Evolutionary conservation across 2,329 filamentous ascomycete species (phyloP), one percentile per base, ranked within the genome.

Genomic region (Pyricularia grisea): DNA sequence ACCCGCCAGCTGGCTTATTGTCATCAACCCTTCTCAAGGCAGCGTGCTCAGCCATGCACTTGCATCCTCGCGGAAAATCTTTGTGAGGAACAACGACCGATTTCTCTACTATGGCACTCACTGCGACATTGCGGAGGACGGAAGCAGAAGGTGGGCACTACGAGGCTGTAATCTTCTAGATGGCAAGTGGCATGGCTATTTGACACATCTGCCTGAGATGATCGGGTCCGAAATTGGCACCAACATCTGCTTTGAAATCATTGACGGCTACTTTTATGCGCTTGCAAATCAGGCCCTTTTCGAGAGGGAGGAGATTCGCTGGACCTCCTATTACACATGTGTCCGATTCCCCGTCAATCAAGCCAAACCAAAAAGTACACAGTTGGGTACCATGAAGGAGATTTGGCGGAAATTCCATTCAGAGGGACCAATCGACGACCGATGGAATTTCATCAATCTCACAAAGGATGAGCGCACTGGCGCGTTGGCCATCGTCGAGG

Each of bases 401-500:
- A 82, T 89, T 64, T 92, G 88, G 85, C 83, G 90, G 9, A 85
- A 90, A 20, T 83, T 90, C 67, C 88, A 92, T 72, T 80, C 79
- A 31, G 90, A 93, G 75, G 91, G 91, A 0, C 86, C 89, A 0
- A 87, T 93, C 20, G 90, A 93, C 72, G 88, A 93, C 73, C 85
- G 89, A 2, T 94, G 91, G 90, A 90, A 87, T 0, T 86, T 88
- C 69, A 78, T 94, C 3, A 84, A 84, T 4, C 79, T 93, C 1
- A 83, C 86, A 31, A 81, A 80, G 42, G 86, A 92, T 70, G 87
- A 92, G 70, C 73, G 73, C 12, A 88, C 84, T 0, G 86, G 87
- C 1, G 77, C 82, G 17, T 77, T 91, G 1, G 81, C 85, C 67
- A 88, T 92, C 23, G 77, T 92, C 0, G 91, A 94, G 76, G 85